Base-by-base conservation (phyloP, 768 basidiomycete species). In the Rhodosporidiobolus odoratus region DNA sequence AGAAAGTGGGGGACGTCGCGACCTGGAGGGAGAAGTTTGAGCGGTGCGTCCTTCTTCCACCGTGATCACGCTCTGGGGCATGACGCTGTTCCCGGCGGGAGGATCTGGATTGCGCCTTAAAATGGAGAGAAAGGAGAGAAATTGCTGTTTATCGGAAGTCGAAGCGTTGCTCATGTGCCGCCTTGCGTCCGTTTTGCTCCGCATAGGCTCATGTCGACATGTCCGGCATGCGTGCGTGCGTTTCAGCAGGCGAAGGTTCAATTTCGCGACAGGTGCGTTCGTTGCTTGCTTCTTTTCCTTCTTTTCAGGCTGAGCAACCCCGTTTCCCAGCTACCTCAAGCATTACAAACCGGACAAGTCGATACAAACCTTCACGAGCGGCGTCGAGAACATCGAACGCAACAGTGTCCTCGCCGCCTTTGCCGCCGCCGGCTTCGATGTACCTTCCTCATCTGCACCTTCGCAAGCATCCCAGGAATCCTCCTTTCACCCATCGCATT, bases 201-300 rank as follows among this genome's bases (percentile, higher is more conserved):
- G 91, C 62, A 80, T 61, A 76, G 76, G 2, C 87, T 89, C 68
- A 77, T 95, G 43, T 76, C 80, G 17, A 80, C 82, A 2, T 97
- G 94, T 75, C 81, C 85, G 34, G 83, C 82, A 13, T 97, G 94
- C 77, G 87, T 89, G 7, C 83, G 85, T 68, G 84, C 83, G 0
- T 83, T 92, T 56, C 85, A 87, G 66, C 82, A 83, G 43, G 86
- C 84, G 17, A 91, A 92, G 79, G 77, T 82, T 3, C 81, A 80
- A 35, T 89, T 90, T 32, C 84, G 84, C 67, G 81, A 82, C 40
- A 89, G 88, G 93, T 95, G 78, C 19, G 38, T 60, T 13, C 2
- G 25, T n/a, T n/a, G n/a, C n/a, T n/a, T n/a, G n/a, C n/a, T n/a
- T n/a, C n/a, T n/a, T n/a, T n/a, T 25, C 2, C 25, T 38, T 35